Base-by-base conservation (phyloP, 2,329 filamentous ascomycete species). In the Truncatella angustata region DNA sequence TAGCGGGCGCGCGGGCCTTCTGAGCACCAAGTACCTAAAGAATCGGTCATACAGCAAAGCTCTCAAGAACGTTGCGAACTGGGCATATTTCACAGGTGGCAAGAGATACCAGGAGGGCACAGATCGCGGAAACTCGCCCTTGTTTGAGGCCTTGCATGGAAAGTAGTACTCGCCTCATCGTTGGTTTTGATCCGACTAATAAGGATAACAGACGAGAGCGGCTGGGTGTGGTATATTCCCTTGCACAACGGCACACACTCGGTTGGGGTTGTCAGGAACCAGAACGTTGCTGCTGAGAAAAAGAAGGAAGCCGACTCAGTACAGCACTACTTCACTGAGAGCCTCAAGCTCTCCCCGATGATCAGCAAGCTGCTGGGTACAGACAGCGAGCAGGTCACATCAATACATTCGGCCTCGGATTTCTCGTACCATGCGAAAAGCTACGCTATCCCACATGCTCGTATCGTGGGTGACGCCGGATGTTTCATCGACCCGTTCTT, bases 151-250 rank as follows among this genome's bases (percentile, higher is more conserved):
- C 1, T 55, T 77, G 10, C 36, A 60, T 44, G 67, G 66, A 67
- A 54, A 46, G 12, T 18, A 10, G 16, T 12, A n/a, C n/a, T 18
- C 37, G n/a, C 12, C 21, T 20, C 5, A 14, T 18, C 37, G 6
- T 42, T 26, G 2, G 18, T 24, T 24, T 11, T 12, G 12, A n/a
- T 23, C 16, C 23, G 12, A 10, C 16, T 3, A 12, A 14, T 23
- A 6, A 26, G 6, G 14, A 23, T 3, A 11, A 50, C 42, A 65
- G 76, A 80, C 59, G 68, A 51, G 3, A 78, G 72, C 52, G 77
- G 78, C n/a, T 81, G 77, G 77, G 61, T 54, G 12, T 81, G 77
- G 76, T 64, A 65, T 42, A 79, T 81, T 49, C 77, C 77, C 0
- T 61, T 80, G 1, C 75, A 79, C 58, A 64, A 79, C 54, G 73